Evolutionary conservation across 2,329 filamentous ascomycete genomes (phyloP), one percentile per base, ranked within the genome.

Genomic region (Cyclaneusma minus): DNA sequence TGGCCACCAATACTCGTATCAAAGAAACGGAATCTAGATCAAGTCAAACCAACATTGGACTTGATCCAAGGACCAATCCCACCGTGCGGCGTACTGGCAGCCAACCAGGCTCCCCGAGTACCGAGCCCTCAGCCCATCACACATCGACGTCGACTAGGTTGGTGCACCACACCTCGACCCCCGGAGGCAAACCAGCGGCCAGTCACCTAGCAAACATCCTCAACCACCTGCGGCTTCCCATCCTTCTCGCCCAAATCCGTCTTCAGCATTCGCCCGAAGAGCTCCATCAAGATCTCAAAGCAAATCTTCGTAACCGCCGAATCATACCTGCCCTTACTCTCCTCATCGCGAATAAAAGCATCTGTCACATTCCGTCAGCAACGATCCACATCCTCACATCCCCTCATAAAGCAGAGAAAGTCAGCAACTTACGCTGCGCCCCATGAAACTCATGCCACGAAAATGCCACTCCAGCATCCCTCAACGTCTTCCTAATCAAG

Each of bases 281-380:
- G 45, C 56, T 94, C 85, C 10, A 89, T 60, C 41, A 94, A 54
- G 50, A 94, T 77, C 60, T 92, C 81, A 47, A 92, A 93, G 56
- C 85, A 93, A 18, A 87, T 68, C 46, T 84, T 87, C 4, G 74
- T 72, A 30, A 94, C 64, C 12, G 80, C 82, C 1, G 85, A 81
- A 48, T 94, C 85, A 45, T 93, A 94, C 14, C 85, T 65, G n/a
- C 84, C 85, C 55, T 93, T 93, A 51, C 78, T 84, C 32, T 89
- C 59, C 57, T 94, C 85, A 44, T 94, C 85, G 11, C 85, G 66
- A 48, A 94, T 91, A 47, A 94, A 94, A 4, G 85, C 85, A 56
- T 92, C 64, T 66, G 34, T 13, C 12, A 20, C 11, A 21, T 20
- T 12, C 12, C 22, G 8, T 15, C 15, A 17, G n/a, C 8, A 11